Percentiles rank a stretch among this genome's conserved stretches.
phyloP scores from a whole-genome alignment of 208 protist species.

The Crithidia fasciculata region DNA sequence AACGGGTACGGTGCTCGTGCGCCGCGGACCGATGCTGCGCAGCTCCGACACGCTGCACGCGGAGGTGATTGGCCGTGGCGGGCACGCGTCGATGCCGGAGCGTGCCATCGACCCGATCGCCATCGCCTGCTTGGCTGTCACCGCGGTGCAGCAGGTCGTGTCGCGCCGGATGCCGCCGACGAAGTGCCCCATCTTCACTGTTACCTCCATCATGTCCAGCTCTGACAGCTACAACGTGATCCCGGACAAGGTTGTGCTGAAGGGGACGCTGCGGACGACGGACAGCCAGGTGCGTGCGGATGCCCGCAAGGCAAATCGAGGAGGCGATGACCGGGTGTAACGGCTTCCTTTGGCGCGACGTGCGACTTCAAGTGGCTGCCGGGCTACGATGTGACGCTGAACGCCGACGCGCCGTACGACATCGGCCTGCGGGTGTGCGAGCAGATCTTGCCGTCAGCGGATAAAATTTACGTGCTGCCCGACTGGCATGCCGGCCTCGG shows the following conservation, averaged over 20 bases:
- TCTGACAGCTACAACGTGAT: slow-evolving; percentile 70
- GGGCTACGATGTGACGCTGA: slow-evolving; percentile 55
- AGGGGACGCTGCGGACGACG: slow-evolving; percentile 50
- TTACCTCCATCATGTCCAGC: slow-evolving; percentile 43
- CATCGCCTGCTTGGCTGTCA: slow-evolving; percentile 45
- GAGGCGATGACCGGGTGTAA: slow-evolving; percentile 41
- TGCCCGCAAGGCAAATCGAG: slow-evolving; percentile 32
- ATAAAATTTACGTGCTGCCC: slow-evolving; percentile 36
- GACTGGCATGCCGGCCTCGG: slow-evolving; percentile 36
- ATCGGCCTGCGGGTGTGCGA: slow-evolving; percentile 40
- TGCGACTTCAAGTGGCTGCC: slow-evolving; percentile 40
- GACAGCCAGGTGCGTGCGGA: slow-evolving; percentile 37
- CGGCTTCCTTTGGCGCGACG: slow-evolving; percentile 32
- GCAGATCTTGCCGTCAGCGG: slow-evolving; percentile 27
- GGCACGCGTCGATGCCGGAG: slow-evolving; percentile 69
- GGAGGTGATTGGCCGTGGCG: slow-evolving; percentile 47
- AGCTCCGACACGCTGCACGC: slow-evolving; percentile 42
- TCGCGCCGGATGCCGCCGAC: slow-evolving; percentile 47
- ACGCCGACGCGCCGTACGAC: slow-evolving; percentile 41
- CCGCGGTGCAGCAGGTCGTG: slow-evolving; percentile 57
- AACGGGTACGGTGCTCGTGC: slow-evolving; percentile 26
- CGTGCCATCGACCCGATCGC: slow-evolving; percentile 54
- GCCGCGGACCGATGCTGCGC: slow-evolving; percentile 31
- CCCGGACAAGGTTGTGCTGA: slow-evolving; percentile 47
- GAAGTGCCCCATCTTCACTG: slow-evolving; percentile 49